These are phyloP conservation scores for Pseudogymnoascus sp. DNA, from an alignment of 2,329 filamentous ascomycete genomes.

Conservation along the genomic window DNA sequence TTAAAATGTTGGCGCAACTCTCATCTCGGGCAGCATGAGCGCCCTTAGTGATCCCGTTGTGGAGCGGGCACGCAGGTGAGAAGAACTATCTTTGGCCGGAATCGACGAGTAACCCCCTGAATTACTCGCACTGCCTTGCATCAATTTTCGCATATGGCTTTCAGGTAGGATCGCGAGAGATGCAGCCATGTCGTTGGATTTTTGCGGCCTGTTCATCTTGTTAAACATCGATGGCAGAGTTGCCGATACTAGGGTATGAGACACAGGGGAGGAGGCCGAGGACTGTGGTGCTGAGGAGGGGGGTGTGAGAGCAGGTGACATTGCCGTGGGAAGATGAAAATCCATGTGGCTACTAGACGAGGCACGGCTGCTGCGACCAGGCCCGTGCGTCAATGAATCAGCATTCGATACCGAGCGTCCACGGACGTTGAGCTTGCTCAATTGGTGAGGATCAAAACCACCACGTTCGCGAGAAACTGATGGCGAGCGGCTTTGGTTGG, in stretches of 20 bases:
- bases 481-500: not conserved
- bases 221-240: slow-evolving; percentile 14
- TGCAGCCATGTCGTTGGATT: not conserved
- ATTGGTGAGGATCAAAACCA: slow-evolving; percentile 5
- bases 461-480: not conserved
- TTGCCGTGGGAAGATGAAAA: not conserved
- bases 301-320: slow-evolving; percentile 1
- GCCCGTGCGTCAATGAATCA: not conserved
- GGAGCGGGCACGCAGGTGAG: slow-evolving; percentile 9
- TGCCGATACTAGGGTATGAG: slow-evolving; percentile 7
- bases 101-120: not conserved
- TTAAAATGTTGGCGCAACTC: slow-evolving; percentile 15
- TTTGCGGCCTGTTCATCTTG: slow-evolving; percentile 16
- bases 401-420: not conserved
- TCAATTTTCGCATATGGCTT: slow-evolving; percentile 3
- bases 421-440: slow-evolving; percentile 9
- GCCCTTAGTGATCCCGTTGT: slow-evolving; percentile 13
- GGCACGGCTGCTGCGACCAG: slow-evolving; percentile 5
- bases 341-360: slow-evolving; percentile 3
- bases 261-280: not conserved
- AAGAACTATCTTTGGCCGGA: not conserved
- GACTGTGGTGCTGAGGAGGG: not conserved
- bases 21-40: slow-evolving; percentile 14
- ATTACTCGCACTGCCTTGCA: not conserved
- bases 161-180: slow-evolving; percentile 5